Evolutionary conservation across 83 land plant species (phyloP).

Genomic region (Larix sibirica): DNA sequence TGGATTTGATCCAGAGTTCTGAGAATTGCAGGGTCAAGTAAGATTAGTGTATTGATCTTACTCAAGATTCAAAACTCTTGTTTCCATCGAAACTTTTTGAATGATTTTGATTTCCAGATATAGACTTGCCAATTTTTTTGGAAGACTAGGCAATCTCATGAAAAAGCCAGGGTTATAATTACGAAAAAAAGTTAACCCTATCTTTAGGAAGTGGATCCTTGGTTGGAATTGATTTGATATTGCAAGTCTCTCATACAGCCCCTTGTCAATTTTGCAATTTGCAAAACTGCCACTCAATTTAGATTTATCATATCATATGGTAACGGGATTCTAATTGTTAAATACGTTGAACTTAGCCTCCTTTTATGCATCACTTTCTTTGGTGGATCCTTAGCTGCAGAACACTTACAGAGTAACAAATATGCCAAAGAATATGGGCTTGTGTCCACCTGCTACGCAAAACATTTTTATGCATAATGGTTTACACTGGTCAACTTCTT

Average conservation of each 20-base stretch:
- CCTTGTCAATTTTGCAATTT: not conserved
- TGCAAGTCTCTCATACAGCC: not conserved
- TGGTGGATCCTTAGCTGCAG: not conserved
- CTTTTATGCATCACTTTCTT: not conserved
- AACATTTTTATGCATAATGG: not conserved
- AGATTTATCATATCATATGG: not conserved
- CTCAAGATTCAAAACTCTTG: not conserved
- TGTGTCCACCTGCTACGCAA: not conserved
- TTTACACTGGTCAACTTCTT: not conserved
- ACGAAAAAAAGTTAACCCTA: too few species aligned
- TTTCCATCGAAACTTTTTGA: not conserved
- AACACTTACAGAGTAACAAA: not conserved
- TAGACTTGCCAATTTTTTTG: not conserved
- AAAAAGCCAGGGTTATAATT: too few species aligned
- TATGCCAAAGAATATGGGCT: not conserved
- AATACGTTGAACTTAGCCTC: not conserved
- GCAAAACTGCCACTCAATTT: not conserved
- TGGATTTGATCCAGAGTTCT: not conserved
- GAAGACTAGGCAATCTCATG: too few species aligned
- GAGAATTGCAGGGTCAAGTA: not conserved
- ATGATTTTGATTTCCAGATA: not conserved
- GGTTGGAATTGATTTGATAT: too few species aligned
- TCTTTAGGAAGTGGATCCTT: too few species aligned
- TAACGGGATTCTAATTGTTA: not conserved
- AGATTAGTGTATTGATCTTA: not conserved